Conservation (phyloP, 306 rosid genomes). For the Betula pendula region DNA sequence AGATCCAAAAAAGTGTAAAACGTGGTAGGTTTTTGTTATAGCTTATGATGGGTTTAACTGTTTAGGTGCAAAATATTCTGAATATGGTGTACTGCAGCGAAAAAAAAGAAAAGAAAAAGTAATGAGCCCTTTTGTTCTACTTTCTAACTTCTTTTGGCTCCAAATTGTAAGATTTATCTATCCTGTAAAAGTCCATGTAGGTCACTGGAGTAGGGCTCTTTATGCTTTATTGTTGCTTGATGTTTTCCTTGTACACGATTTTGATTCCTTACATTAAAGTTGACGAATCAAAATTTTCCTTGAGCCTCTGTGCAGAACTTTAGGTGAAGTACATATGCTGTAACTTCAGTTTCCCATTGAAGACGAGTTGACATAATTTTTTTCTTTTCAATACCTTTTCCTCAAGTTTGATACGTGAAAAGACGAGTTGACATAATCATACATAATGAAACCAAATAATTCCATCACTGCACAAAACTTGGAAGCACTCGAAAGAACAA, state of each 20-base stretch:
- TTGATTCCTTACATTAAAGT: background rate
- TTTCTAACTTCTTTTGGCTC: slow-evolving; percentile 21
- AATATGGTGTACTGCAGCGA: slow-evolving; percentile 18
- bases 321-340: too few relatives aligned
- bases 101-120: slow-evolving; percentile 34
- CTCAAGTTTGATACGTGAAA: background rate
- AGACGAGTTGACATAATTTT: too few relatives aligned
- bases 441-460: background rate
- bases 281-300: too few relatives aligned
- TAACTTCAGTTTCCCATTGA: background rate
- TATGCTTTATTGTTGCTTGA: background rate
- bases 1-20: slow-evolving; percentile 49
- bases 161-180: slow-evolving; percentile 17
- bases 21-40: slow-evolving; percentile 51
- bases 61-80: slow-evolving; percentile 25
- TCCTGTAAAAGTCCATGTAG: background rate
- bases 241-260: background rate
- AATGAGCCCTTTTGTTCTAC: slow-evolving; percentile 4
- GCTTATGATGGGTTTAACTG: slow-evolving; percentile 9
- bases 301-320: too few relatives aligned
- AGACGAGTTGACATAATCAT: background rate
- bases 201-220: background rate
- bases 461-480: background rate
- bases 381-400: too few relatives aligned
- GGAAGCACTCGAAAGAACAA: background rate